Conservation (phyloP, 164 flowering plant species). For the Piper betle region DNA sequence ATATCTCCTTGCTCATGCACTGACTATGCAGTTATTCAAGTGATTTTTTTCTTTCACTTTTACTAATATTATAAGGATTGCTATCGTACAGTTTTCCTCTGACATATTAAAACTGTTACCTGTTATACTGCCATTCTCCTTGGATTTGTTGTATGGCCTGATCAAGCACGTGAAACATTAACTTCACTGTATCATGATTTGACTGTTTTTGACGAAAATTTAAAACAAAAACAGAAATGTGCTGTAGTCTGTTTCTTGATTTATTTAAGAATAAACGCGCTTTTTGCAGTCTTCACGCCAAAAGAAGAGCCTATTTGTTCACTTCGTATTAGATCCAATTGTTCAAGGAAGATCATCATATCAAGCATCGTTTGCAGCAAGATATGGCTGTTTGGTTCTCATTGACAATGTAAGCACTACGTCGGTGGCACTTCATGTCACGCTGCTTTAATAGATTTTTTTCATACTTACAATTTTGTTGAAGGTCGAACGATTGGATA, state of each 20-base stretch:
- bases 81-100: no score
- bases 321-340: slow-evolving; percentile 58
- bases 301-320: slow-evolving; percentile 51
- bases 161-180: no score
- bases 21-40: no score
- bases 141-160: no score
- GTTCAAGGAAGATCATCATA: slow-evolving; percentile 15
- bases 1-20: no score
- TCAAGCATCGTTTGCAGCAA: slow-evolving; percentile 53
- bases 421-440: not conserved
- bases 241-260: not conserved
- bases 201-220: not conserved
- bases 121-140: no score
- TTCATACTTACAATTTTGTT: slow-evolving; percentile 2
- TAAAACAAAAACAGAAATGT: not conserved
- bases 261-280: not conserved
- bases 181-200: not conserved
- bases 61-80: no score
- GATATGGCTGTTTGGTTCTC: slow-evolving; percentile 46
- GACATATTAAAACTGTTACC: no score
- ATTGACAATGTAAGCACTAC: slow-evolving; percentile 41
- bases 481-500: slow-evolving; percentile 49
- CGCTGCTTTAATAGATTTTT: not conserved
- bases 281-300: slow-evolving; percentile 40
- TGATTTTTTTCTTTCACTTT: no score